Evolutionary conservation across 2,329 filamentous ascomycete genomes (phyloP).

Genomic region (Rutstroemia sp.): DNA sequence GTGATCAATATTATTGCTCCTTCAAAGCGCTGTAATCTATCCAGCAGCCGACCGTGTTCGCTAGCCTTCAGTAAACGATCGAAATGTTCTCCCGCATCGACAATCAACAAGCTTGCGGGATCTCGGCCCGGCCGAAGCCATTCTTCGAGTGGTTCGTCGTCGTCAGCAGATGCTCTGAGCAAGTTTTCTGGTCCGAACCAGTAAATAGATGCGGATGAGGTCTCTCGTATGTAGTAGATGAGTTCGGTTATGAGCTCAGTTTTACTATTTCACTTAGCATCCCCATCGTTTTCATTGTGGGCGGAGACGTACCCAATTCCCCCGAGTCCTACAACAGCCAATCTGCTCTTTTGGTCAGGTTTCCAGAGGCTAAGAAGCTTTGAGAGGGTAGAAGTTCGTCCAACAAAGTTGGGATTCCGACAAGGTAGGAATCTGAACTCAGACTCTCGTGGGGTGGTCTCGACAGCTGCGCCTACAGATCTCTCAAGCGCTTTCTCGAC

Average conservation of each 20-base stretch:
- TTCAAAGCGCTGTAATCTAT: constrained; percentile 15
- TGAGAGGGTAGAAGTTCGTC: constrained; percentile 13
- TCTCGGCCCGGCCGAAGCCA: constrained; percentile 11
- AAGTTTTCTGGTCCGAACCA: constrained; percentile 19
- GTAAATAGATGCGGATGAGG: constrained; percentile 20
- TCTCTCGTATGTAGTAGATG: constrained; percentile 17
- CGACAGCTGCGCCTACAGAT: not conserved
- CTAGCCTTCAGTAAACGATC: constrained; percentile 5
- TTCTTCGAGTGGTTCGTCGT: constrained; percentile 13
- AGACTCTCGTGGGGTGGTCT: not conserved
- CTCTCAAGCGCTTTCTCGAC: constrained; percentile 6
- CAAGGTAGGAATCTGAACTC: constrained; percentile 16
- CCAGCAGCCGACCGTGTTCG: constrained; percentile 11
- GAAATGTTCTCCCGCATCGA: constrained; percentile 18
- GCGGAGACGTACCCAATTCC: constrained; percentile 17
- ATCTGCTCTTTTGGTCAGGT: constrained; percentile 15
- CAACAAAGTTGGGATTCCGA: constrained; percentile 21
- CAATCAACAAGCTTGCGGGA: constrained; percentile 14
- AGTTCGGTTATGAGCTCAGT: constrained; percentile 22
- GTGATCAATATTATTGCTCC: constrained; percentile 19
- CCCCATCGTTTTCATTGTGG: not conserved
- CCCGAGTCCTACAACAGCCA: constrained; percentile 22
- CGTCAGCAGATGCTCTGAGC: not conserved
- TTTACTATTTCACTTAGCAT: constrained; percentile 16
- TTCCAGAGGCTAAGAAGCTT: constrained; percentile 22